These are phyloP conservation scores for Penicillium vulpinum DNA, from an alignment of 2,329 filamentous ascomycete genomes.

Conservation along the genomic window DNA sequence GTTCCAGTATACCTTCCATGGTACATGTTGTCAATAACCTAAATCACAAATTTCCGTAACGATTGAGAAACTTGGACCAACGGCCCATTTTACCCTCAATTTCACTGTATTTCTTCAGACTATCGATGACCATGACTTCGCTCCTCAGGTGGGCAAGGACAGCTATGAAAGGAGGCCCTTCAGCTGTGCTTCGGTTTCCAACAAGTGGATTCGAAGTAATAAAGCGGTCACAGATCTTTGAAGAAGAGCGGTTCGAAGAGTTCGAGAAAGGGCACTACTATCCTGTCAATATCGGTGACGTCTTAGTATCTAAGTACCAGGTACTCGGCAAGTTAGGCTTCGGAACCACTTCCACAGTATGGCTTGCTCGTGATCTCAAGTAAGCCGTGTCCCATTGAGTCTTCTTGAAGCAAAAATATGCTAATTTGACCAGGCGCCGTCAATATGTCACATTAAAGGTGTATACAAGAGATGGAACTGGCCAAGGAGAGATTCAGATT, in stretches of 20 bases:
- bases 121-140: background rate
- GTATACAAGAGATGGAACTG: slow-evolving; percentile 1
- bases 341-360: background rate
- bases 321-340: background rate
- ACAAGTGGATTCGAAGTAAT: background rate
- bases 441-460: slow-evolving; percentile 11
- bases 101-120: background rate
- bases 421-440: background rate
- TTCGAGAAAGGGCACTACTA: background rate
- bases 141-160: background rate
- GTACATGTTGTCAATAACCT: background rate
- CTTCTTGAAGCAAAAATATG: too few relatives aligned
- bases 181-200: background rate
- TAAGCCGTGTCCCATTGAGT: background rate
- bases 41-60: background rate
- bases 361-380: background rate
- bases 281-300: background rate
- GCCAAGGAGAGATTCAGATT: slow-evolving; percentile 2
- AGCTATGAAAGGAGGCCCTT: background rate
- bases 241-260: background rate
- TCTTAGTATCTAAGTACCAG: background rate
- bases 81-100: background rate
- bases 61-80: background rate
- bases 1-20: background rate
- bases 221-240: background rate